Percentiles rank a stretch among this genome's conserved stretches.
Conservation (phyloP, 1,284 basidiomycete species). For the Sanguinoderma infundibulare region DNA sequence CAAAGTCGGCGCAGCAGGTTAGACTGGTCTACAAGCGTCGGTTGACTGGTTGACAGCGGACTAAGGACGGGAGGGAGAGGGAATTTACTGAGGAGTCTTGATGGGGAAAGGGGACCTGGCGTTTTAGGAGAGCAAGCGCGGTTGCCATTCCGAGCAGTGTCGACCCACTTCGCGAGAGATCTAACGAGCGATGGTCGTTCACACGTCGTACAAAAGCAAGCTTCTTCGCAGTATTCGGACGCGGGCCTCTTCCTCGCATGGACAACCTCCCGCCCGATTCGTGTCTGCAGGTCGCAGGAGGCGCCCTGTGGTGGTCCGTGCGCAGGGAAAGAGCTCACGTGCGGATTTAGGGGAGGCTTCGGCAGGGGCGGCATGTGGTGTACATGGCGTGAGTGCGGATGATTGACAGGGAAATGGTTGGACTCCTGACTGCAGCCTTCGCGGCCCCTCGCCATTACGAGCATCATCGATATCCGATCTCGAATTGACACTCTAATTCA, state of each 20-base stretch:
- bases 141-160: neutral
- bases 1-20: neutral
- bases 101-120: neutral
- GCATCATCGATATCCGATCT: conserved; percentile 25
- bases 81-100: neutral
- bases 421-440: conserved; percentile 10
- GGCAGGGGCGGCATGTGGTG: conserved; percentile 11
- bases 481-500: conserved; percentile 19
- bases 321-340: conserved; percentile 4
- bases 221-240: neutral
- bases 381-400: conserved; percentile 14
- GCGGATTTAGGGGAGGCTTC: conserved; percentile 10
- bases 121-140: neutral
- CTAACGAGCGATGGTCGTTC: neutral
- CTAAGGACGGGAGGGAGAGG: neutral
- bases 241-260: neutral
- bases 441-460: conserved; percentile 18
- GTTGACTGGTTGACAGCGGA: neutral
- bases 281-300: neutral
- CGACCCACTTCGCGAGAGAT: neutral
- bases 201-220: neutral
- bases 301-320: conserved; percentile 9
- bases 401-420: conserved; percentile 10
- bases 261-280: neutral
- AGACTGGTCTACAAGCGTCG: neutral